Base-by-base conservation (phyloP, 106 monocot genomes). In the Posidonia australis region DNA sequence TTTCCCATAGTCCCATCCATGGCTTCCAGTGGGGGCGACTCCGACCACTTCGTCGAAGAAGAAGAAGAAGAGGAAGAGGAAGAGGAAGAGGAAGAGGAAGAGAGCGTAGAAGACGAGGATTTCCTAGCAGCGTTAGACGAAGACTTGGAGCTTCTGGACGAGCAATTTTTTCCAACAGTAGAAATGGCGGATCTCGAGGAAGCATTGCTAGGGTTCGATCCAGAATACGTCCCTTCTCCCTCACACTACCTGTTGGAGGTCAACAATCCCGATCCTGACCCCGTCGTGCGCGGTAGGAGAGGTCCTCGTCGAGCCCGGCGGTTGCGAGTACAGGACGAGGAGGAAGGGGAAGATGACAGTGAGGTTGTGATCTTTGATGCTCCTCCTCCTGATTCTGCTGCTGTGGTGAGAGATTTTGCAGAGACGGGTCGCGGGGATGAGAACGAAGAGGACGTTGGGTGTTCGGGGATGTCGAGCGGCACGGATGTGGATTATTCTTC, bases 331-430 rank as follows among this genome's bases (percentile, higher is more conserved):
- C 61, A 67, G 27, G 45, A 30, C 0, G 45, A 63, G 12, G 77
- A 77, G 21, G 75, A 73, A 0, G 70, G 58, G 1, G 63, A 65
- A 0, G 68, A 72, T 6, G 81, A 72, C 1, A 67, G 43, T 13
- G 74, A 78, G 27, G 28, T 65, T 6, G 68, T 48, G 27, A 23
- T 59, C 25, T 43, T 65, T 41, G 70, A 56, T 45, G 54, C 41
- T 22, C 49, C 54, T 29, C 24, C 58, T 58, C 26, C 25, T 28
- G 28, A 20, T 10, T 30, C 11, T 36, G 7, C n/a, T 13, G 20
- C 1, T 36, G 61, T 30, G 49, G 27, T 25, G 14, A 44, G n/a
- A 23, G 52, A 20, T 16, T 18, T 25, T 1, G 28, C 25, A 31
- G 56, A 9, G 18, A 62, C 7, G 51, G 32, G 43, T 1, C 54